Percentiles rank a stretch among this genome's conserved stretches.
phyloP scores from a whole-genome alignment of 331 rosid species.

The Stylosanthes scabra region DNA sequence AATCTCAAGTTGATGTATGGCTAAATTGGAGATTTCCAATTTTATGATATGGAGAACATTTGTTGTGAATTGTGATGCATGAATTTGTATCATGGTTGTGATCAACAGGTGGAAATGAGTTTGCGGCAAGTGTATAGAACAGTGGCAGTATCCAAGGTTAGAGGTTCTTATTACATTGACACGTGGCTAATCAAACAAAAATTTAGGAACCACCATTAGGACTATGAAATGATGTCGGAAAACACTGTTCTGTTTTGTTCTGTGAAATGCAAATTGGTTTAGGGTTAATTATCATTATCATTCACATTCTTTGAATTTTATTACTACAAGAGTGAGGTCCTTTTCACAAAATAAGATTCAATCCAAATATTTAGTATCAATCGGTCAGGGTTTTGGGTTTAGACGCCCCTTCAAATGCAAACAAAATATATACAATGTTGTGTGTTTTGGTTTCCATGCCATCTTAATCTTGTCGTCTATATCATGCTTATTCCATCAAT shows the following conservation, averaged over 20 bases:
- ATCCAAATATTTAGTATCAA: constrained; percentile 23
- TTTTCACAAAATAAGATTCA: constrained; percentile 17
- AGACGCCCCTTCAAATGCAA: constrained; percentile 15
- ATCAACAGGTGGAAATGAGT: neutral
- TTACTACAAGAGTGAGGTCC: constrained; percentile 31
- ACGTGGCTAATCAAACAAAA: neutral
- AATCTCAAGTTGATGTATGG: no score
- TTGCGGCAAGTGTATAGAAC: neutral
- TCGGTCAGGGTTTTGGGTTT: constrained; percentile 19
- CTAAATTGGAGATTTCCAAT: no score
- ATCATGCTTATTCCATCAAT: neutral
- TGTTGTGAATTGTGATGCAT: neutral
- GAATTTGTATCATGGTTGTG: neutral
- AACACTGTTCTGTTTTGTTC: neutral
- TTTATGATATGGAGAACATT: no score
- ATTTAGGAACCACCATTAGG: neutral
- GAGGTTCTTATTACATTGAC: neutral
- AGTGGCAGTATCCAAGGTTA: neutral
- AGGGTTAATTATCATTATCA: neutral
- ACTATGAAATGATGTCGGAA: constrained; percentile 1
- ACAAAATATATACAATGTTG: neutral
- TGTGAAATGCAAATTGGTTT: no score
- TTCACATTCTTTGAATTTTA: constrained; percentile 22
- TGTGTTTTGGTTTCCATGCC: neutral
- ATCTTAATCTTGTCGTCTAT: constrained; percentile 1